Conservation (phyloP, 1,284 basidiomycete genomes). For the Retiboletus fuscus region DNA sequence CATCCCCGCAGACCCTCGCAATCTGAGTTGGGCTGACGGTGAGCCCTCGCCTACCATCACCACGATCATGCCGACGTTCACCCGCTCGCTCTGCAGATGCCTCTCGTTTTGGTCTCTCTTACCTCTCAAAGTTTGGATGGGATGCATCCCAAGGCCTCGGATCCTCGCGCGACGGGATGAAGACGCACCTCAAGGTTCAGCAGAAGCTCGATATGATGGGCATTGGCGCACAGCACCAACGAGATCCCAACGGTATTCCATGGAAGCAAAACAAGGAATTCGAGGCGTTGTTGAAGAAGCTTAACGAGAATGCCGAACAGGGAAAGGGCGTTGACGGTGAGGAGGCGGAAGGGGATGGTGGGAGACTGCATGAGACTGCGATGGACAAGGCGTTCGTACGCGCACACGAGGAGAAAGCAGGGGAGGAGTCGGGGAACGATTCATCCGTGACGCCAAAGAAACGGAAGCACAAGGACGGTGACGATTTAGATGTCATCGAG, state of each 20-base stretch:
- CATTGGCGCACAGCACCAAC: slow-evolving; percentile 77
- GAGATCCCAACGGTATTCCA: slow-evolving; percentile 73
- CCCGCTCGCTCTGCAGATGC: slow-evolving; percentile 64
- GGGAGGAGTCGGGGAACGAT: slow-evolving; percentile 37
- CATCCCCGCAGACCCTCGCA: slow-evolving; percentile 66
- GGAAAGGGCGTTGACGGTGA: too few species aligned
- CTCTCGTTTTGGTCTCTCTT: slow-evolving; percentile 78
- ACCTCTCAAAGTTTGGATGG: slow-evolving; percentile 87
- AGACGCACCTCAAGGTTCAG: slow-evolving; percentile 75
- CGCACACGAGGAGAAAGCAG: slow-evolving; percentile 50
- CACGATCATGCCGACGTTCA: slow-evolving; percentile 6
- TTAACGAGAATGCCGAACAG: too few species aligned
- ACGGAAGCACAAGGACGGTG: slow-evolving; percentile 25
- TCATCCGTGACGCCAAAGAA: slow-evolving; percentile 35
- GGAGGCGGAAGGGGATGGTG: too few species aligned
- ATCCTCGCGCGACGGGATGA: slow-evolving; percentile 72
- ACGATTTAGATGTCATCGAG: slow-evolving; percentile 23
- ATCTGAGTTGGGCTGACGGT: slow-evolving; percentile 83
- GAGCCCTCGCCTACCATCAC: slow-evolving; percentile 32
- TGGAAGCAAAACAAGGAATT: too few species aligned
- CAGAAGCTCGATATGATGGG: slow-evolving; percentile 87
- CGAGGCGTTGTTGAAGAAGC: too few species aligned
- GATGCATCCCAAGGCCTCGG: slow-evolving; percentile 79
- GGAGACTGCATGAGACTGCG: too few species aligned
- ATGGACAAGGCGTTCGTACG: too few species aligned